phyloP scores from a whole-genome alignment of 2,329 filamentous ascomycete species.

The Hyphodiscus sp. region DNA sequence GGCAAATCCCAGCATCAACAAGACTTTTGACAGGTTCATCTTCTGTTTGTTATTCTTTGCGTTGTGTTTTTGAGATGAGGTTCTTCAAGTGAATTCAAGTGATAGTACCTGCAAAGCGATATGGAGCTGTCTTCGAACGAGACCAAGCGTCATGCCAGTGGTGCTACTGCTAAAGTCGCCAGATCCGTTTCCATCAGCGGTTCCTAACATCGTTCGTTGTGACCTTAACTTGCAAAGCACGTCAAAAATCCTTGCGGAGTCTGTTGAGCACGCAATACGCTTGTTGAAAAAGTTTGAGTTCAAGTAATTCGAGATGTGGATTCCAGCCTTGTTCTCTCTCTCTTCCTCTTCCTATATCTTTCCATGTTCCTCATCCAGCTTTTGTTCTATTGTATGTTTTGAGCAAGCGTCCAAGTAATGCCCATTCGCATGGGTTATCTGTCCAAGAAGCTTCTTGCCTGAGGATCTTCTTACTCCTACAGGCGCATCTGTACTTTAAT shows the following conservation, averaged over 20 bases:
- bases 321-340: background rate
- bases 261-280: background rate
- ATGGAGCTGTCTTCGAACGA: background rate
- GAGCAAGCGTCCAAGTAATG: too few species aligned
- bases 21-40: background rate
- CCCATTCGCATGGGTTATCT: too few species aligned
- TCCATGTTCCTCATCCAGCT: too few species aligned
- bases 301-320: background rate
- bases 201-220: background rate
- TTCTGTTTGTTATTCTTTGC: background rate
- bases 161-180: background rate
- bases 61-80: too few species aligned
- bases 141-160: background rate
- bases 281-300: too few species aligned
- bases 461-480: too few species aligned
- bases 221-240: background rate
- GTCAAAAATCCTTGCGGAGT: background rate
- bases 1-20: background rate
- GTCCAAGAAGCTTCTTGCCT: too few species aligned
- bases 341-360: background rate
- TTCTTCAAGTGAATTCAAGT: background rate
- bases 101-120: background rate
- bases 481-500: background rate
- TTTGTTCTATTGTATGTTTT: too few species aligned
- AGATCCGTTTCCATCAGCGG: background rate